These are phyloP conservation scores for Pseudogymnoascus sp. DNA, from an alignment of 2,329 filamentous ascomycete species.

Conservation along the genomic window DNA sequence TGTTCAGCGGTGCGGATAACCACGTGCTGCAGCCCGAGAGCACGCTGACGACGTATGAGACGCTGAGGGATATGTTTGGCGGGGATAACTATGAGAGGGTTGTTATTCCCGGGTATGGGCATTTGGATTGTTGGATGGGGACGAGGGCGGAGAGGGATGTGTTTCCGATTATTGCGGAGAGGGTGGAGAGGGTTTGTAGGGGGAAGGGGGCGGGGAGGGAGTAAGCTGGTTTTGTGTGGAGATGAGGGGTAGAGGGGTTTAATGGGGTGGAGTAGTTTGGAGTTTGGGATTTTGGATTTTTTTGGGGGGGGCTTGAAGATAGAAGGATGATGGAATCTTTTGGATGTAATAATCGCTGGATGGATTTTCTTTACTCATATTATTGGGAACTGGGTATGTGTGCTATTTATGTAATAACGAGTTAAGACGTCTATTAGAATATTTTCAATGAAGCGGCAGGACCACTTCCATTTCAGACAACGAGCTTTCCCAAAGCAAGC, in stretches of 20 bases:
- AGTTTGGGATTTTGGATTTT: background rate
- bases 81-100: constrained; percentile 40
- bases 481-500: too few species aligned
- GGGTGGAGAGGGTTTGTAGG: constrained; percentile 43
- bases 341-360: background rate
- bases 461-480: background rate
- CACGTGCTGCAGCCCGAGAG: constrained; percentile 46
- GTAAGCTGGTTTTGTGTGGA: background rate
- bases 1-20: constrained; percentile 50
- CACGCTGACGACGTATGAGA: constrained; percentile 47
- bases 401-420: background rate
- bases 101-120: constrained; percentile 51
- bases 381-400: background rate
- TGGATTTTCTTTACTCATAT: background rate
- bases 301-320: background rate
- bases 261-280: background rate
- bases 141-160: constrained; percentile 51
- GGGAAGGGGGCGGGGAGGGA: constrained; percentile 14
- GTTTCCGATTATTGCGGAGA: constrained; percentile 47
- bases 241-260: background rate
- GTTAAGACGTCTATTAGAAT: background rate
- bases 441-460: background rate
- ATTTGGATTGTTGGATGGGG: constrained; percentile 57
- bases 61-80: constrained; percentile 45
- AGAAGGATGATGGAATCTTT: background rate